Evolutionary conservation across 148 eudicot genomes (phyloP), one percentile per base, ranked within the genome.

Genomic region (Rhododendron mucronatum): DNA sequence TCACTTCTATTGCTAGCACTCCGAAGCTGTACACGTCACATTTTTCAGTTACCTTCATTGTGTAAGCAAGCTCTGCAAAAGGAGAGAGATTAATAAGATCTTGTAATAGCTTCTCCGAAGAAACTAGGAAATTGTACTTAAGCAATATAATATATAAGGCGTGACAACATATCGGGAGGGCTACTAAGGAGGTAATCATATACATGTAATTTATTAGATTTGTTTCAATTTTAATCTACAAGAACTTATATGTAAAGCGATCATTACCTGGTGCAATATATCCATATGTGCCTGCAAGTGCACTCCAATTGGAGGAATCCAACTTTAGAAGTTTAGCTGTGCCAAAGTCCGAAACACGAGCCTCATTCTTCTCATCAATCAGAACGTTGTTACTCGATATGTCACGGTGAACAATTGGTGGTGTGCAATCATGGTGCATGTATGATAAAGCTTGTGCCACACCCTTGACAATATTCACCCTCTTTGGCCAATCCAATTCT

Each of bases 371-470:
- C 13, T 33, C 23, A 35, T 81, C 71, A 15, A 81, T 1, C 48
- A 81, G 8, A 35, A 81, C 2, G 7, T 81, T 57, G 7, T 35
- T 55, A 47, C 83, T 81, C 0, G 83, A 81, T 50, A 53, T 51
- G 67, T 81, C 83, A 30, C 83, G 83, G 15, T 81, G 83, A 57
- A 81, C 26, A 3, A 81, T 33, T 37, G 83, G 83, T 3, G 83
- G 45, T 57, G 47, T n/a, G 78, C 85, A 83, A 47, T 83, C 85
- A 48, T 83, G 85, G 85, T 83, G 85, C 78, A 83, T 41, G 77
- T 83, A 83, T 4, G 85, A 83, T 21, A 83, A 65, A 44, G 77
- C 85, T n/a, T 83, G 33, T 7, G 85, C 78, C 74, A 83, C 26
- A 2, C 85, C 78, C 59, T 83, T 83, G 21, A 83, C 8, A 45